Conservation (phyloP, 2,329 filamentous ascomycete species). For the Myriosclerotinia scirpicola region DNA sequence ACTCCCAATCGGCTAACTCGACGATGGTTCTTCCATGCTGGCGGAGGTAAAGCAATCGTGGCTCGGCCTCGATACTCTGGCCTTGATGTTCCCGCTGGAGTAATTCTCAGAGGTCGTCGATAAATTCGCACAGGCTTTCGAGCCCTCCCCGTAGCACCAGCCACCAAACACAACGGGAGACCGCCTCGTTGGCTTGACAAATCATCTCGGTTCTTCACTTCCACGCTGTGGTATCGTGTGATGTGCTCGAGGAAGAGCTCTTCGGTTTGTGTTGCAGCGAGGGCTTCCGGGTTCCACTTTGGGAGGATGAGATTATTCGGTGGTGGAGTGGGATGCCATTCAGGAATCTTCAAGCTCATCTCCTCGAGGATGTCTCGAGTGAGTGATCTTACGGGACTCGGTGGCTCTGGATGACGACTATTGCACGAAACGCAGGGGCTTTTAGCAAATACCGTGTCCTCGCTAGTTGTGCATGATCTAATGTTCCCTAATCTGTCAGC, state of each 20-base stretch:
- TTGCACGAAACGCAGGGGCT: neutral
- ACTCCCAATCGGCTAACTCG: neutral
- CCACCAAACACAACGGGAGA: neutral
- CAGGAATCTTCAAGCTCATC: neutral
- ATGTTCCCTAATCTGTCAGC: neutral
- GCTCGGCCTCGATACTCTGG: neutral
- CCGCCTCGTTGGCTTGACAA: neutral
- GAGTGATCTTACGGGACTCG: neutral
- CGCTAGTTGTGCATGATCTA: neutral
- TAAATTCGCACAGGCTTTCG: neutral
- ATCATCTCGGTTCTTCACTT: neutral
- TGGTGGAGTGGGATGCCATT: neutral
- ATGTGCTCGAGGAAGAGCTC: conserved; percentile 9
- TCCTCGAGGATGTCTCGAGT: conserved; percentile 6
- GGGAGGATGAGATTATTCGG: neutral
- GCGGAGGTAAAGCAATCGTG: neutral
- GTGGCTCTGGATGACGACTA: too few species aligned
- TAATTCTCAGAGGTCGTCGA: neutral
- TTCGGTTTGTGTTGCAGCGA: neutral
- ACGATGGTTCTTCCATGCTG: neutral
- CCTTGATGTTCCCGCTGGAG: neutral
- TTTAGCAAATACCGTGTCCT: neutral
- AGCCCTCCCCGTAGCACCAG: neutral
- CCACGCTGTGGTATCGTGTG: neutral
- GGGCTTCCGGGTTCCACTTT: neutral